Base-by-base conservation (phyloP, 75 land plant genomes). In the Pinus taeda region DNA sequence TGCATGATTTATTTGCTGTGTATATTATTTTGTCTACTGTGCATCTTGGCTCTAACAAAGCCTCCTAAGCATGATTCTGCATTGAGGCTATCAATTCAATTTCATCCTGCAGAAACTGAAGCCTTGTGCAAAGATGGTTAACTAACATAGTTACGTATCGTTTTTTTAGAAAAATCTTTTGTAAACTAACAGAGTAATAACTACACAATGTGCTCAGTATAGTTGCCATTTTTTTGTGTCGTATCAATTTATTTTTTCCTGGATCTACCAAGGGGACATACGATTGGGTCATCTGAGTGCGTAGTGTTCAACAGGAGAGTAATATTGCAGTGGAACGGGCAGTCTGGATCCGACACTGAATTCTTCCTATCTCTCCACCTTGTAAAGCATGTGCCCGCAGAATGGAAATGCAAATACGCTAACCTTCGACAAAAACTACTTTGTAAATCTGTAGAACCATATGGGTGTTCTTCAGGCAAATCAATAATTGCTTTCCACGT, bases 41-140 rank as follows among this genome's bases (percentile, higher is more conserved):
- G n/a, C n/a, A n/a, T n/a, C n/a, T n/a, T n/a, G n/a, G n/a, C n/a
- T n/a, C n/a, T n/a, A n/a, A n/a, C n/a, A n/a, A n/a, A 92, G 79
- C 88, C 92, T 4, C 83, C 81, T 4, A 91, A 89, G 70, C 84
- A 79, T 11, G 85, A 87, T 45, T 71, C 92, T 13, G 76, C 86
- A 1, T 62, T 96, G 22, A 80, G 14, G 1, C 14, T 94, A 6
- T 71, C 81, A 18, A 63, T 94, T 59, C 75, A 64, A 60, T 96
- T 85, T 76, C 20, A 8, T 37, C 85, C 87, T 0, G 77, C 83
- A 12, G 80, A 84, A 15, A 59, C 42, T 15, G 86, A 86, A 42
- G 87, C 87, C 21, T 29, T 81, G 21, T 88, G 89, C 75, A 49
- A 36, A 13, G 37, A 74, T 14, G 94, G 93, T 14, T 33, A 33